Evolutionary conservation across 768 basidiomycete species (phyloP), one percentile per base, ranked within the genome.

Genomic region (Pluteus cervinus): DNA sequence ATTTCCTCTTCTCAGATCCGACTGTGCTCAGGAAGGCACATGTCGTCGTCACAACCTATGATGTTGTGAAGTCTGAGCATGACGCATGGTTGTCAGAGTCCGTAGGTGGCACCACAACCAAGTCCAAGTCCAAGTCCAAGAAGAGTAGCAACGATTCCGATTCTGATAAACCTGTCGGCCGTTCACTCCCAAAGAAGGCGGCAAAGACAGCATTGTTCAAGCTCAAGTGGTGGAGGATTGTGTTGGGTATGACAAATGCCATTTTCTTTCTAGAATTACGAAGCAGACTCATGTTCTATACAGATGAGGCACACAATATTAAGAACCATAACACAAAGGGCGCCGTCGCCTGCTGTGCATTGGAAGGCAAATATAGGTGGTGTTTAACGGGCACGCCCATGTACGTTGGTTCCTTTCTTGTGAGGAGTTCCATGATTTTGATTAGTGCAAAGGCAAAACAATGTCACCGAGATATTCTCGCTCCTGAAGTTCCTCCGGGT

Each of bases 251-350:
- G 60, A 55, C 12, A 4, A 5, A 29, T 15, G n/a, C n/a, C n/a
- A 16, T 29, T 29, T 15, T 22, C 15, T 15, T 17, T 18, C 12
- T 20, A 9, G 8, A 11, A 10, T 4, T 12, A 16, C 24, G 26
- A n/a, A n/a, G n/a, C n/a, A n/a, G 26, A 3, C 25, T 11, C 24
- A 35, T 29, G 10, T 7, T 8, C 4, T 25, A 5, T 12, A n/a
- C 36, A 87, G 92, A 96, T 52, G 91, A 96, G 52, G 92, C 92
- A 0, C 92, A 96, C 54, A 87, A 84, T 49, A 94, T 96, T 66
- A 94, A 93, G 68, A 90, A 92, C 51, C 69, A 76, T 34, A 80
- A 70, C 24, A 86, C 83, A 0, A 86, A 89, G 52, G 75, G 75
- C 21, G 79, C 88, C 2, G 65, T 80, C 24, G 90, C 87, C 0